Conservation (phyloP, 306 rosid species). For the Chamaecrista fasciculata region DNA sequence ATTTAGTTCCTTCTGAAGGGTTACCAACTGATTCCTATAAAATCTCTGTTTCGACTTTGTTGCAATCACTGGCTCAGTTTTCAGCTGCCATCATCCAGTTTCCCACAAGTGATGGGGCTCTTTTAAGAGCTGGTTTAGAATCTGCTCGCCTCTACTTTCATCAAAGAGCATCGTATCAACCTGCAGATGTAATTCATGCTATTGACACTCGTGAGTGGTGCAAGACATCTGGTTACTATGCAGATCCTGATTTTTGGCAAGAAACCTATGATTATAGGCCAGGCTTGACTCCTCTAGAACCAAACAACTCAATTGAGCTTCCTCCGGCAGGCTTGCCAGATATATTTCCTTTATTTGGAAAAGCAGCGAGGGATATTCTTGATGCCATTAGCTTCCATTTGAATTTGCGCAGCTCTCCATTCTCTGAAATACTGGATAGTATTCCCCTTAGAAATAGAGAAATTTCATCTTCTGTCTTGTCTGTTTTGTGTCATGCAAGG, state of each 20-base stretch:
- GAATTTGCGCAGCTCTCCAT: constrained; percentile 87
- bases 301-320: constrained; percentile 57
- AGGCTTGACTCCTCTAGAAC: constrained; percentile 68
- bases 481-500: constrained; percentile 88
- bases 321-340: constrained; percentile 91
- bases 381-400: constrained; percentile 85
- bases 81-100: constrained; percentile 95
- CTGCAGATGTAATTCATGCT: constrained; percentile 58
- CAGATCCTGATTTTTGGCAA: constrained; percentile 80
- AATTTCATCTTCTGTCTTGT: constrained; percentile 87
- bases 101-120: constrained; percentile 77
- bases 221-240: constrained; percentile 87
- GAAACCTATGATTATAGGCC: constrained; percentile 88
- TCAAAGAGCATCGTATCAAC: constrained; percentile 72
- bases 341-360: constrained; percentile 71
- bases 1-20: constrained; percentile 82
- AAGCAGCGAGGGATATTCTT: constrained; percentile 77
- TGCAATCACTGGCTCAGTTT: constrained; percentile 86
- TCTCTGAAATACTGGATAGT: constrained; percentile 83
- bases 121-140: constrained; percentile 80
- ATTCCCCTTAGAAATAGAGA: constrained; percentile 80
- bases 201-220: constrained; percentile 88
- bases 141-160: constrained; percentile 86
- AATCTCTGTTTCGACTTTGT: constrained; percentile 73
- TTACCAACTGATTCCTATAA: constrained; percentile 79